Conservation (phyloP, 768 basidiomycete species). For the Leccinum fibrillosum region DNA sequence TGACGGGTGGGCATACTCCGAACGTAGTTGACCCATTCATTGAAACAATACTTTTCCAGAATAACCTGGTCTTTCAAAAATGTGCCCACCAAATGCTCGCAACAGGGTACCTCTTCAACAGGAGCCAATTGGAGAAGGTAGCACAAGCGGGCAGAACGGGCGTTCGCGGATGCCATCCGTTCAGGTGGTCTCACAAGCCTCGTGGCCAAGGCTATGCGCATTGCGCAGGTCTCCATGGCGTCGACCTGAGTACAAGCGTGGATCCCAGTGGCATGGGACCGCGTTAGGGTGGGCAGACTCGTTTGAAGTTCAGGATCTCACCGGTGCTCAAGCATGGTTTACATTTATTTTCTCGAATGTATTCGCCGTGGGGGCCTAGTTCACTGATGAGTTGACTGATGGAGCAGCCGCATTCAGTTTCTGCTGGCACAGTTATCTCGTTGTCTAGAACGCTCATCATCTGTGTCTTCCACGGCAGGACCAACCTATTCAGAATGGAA, state of each 20-base stretch:
- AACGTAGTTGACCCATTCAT: slow-evolving; percentile 59
- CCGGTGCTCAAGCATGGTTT: slow-evolving; percentile 52
- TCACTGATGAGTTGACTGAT: slow-evolving; percentile 36
- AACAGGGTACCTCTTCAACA: slow-evolving; percentile 41
- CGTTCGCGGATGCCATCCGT: slow-evolving; percentile 48
- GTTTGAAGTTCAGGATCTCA: slow-evolving; percentile 52
- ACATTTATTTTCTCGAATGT: slow-evolving; percentile 27
- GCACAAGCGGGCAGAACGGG: slow-evolving; percentile 38
- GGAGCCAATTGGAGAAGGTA: slow-evolving; percentile 45
- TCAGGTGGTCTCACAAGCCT: slow-evolving; percentile 58
- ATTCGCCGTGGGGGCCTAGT: slow-evolving; percentile 47
- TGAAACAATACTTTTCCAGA: slow-evolving; percentile 61
- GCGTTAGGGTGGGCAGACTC: slow-evolving; percentile 52
- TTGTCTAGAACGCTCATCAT: neutral
- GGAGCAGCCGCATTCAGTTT: slow-evolving; percentile 4
- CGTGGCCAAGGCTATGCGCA: slow-evolving; percentile 54
- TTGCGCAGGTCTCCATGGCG: slow-evolving; percentile 44
- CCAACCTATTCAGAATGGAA: neutral
- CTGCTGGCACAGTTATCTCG: too few species aligned
- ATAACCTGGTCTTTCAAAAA: slow-evolving; percentile 45
- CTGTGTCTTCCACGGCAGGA: neutral
- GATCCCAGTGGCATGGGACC: slow-evolving; percentile 43
- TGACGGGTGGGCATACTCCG: slow-evolving; percentile 43
- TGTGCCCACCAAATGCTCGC: slow-evolving; percentile 44
- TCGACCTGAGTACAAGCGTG: slow-evolving; percentile 63